Conservation (phyloP, 1,284 basidiomycete species). For the Ceratobasidium sp. region DNA sequence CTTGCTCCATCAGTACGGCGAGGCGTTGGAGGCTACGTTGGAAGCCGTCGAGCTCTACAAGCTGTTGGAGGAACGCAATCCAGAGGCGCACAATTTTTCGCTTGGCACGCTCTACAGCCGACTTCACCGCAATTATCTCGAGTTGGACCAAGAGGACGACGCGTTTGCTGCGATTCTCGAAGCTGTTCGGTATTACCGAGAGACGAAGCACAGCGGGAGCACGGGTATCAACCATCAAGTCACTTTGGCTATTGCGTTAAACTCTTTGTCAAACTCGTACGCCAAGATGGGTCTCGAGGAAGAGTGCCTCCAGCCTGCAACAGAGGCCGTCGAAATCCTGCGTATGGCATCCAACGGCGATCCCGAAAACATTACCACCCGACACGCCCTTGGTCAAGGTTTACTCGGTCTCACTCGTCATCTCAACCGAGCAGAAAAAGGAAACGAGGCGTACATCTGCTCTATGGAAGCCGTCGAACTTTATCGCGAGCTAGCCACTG, state of each 20-base stretch:
- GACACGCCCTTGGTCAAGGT: neutral
- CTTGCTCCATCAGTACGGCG: neutral
- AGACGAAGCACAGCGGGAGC: neutral
- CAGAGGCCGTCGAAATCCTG: neutral
- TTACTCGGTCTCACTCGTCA: neutral
- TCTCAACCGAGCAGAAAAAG: neutral
- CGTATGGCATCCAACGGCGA: neutral
- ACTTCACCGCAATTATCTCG: neutral
- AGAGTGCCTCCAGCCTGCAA: neutral
- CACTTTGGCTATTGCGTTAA: neutral
- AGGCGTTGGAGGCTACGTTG: neutral
- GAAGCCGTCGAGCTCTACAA: neutral
- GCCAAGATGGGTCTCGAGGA: slow-evolving; percentile 4
- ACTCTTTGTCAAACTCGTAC: neutral
- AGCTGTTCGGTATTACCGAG: neutral
- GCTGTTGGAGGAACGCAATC: neutral
- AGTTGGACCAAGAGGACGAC: neutral
- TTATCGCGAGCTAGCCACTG: neutral
- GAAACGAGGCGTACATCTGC: neutral
- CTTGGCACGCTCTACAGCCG: neutral
- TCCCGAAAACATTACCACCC: neutral
- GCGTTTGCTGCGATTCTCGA: slow-evolving; percentile 4
- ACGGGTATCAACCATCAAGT: neutral
- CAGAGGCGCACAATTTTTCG: neutral
- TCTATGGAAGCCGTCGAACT: neutral